phyloP scores from a whole-genome alignment of 2,329 filamentous ascomycete genomes.

The Acephala macrosclerotiorum region DNA sequence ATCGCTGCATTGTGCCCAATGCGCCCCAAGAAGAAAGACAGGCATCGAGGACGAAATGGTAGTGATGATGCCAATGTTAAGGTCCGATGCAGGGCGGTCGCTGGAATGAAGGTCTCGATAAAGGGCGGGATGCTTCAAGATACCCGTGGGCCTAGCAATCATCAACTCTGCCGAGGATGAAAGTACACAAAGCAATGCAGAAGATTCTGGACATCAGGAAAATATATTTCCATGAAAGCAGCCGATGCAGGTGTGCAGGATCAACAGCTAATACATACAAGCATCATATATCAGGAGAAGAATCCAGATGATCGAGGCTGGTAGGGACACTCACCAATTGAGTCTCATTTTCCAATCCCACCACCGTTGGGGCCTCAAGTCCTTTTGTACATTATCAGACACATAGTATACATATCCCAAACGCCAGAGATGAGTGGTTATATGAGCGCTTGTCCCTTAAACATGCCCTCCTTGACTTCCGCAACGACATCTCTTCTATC shows the following conservation, averaged over 20 bases:
- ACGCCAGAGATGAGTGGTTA: constrained; percentile 46
- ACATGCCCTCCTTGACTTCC: constrained; percentile 92
- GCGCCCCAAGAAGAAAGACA: not conserved
- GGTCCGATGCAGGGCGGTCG: not conserved
- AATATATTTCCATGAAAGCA: not conserved
- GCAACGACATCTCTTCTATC: constrained; percentile 90
- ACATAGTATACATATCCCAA: constrained; percentile 19
- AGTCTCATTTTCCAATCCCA: not conserved
- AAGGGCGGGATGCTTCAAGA: constrained; percentile 1
- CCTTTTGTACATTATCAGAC: constrained; percentile 21
- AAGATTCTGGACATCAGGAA: not conserved
- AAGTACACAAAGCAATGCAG: not conserved
- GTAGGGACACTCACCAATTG: not conserved
- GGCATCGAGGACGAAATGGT: not conserved
- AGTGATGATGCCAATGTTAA: not conserved
- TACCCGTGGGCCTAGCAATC: not conserved
- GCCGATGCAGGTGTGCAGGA: not conserved
- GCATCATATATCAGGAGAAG: not conserved
- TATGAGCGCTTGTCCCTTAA: constrained; percentile 79
- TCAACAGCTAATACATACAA: constrained; percentile 2
- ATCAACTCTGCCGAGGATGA: not conserved
- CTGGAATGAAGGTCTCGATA: not conserved
- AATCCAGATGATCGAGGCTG: not conserved
- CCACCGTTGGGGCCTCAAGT: not conserved
- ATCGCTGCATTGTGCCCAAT: not conserved